Evolutionary conservation across 2,329 filamentous ascomycete genomes (phyloP).

Genomic region (Fusarium redolens): DNA sequence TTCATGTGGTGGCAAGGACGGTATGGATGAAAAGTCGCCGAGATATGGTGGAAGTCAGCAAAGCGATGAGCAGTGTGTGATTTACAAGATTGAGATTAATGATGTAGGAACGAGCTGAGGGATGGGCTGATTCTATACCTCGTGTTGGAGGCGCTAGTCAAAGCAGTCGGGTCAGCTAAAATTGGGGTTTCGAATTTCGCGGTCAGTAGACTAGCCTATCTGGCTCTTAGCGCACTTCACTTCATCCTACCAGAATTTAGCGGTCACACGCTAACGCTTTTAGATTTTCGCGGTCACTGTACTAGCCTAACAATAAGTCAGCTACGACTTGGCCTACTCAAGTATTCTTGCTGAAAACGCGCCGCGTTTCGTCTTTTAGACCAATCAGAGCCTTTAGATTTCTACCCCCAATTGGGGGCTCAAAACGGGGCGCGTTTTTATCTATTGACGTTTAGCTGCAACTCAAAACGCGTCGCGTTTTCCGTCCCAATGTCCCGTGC

Average conservation of each 20-base stretch:
- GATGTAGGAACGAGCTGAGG: slow-evolving; percentile 10
- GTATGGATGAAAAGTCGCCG: background rate
- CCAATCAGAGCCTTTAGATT: background rate
- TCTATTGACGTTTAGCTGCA: background rate
- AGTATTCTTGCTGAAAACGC: background rate
- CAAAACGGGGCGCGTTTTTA: background rate
- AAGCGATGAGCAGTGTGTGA: slow-evolving; percentile 7
- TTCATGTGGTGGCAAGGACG: background rate
- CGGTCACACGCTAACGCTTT: too few relatives aligned
- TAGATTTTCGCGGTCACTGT: too few relatives aligned
- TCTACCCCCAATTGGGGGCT: background rate
- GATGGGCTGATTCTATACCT: too few relatives aligned
- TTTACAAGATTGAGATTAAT: slow-evolving; percentile 6
- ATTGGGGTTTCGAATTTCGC: too few relatives aligned
- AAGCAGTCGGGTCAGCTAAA: too few relatives aligned
- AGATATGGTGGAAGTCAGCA: slow-evolving; percentile 13
- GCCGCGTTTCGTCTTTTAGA: background rate
- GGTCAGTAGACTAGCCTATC: too few relatives aligned
- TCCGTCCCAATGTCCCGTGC: background rate
- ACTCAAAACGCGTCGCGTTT: background rate
- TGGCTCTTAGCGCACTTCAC: too few relatives aligned
- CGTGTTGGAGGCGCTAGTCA: too few relatives aligned
- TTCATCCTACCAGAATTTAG: too few relatives aligned
- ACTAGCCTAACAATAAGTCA: too few relatives aligned
- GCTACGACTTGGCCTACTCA: background rate